A percentile compares a stretch with the other conserved stretches of the same genome.
Evolutionary conservation across 2,329 filamentous ascomycete genomes (phyloP).

Genomic region (Biscogniauxia marginata): DNA sequence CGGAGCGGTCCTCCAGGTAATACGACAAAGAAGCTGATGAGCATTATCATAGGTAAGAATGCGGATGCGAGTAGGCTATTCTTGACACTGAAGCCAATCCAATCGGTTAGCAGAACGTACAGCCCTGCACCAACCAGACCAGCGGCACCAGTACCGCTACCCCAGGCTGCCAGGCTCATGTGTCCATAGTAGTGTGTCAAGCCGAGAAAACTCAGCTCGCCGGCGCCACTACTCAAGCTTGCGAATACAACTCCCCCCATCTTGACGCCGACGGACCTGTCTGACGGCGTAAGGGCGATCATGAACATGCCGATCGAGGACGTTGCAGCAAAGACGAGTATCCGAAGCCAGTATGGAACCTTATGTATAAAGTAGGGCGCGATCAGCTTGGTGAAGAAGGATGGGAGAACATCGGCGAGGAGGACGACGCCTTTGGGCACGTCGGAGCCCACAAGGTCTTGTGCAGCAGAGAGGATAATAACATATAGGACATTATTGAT

Average conservation of each 20-base stretch:
- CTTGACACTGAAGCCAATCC: conserved; percentile 70
- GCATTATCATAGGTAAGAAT: conserved; percentile 77
- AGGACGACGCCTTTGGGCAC: conserved; percentile 91
- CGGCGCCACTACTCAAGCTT: conserved; percentile 80
- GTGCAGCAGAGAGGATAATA: conserved; percentile 89
- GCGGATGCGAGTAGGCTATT: conserved; percentile 75
- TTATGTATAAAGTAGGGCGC: conserved; percentile 92
- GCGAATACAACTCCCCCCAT: conserved; percentile 81
- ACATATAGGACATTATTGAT: conserved; percentile 99
- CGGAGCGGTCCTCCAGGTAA: conserved; percentile 68
- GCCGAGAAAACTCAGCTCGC: conserved; percentile 87
- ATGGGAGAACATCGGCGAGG: conserved; percentile 87
- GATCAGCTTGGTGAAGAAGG: conserved; percentile 82
- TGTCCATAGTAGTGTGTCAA: conserved; percentile 92
- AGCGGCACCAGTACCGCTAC: conserved; percentile 86
- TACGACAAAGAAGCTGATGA: conserved; percentile 80
- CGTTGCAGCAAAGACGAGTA: conserved; percentile 70
- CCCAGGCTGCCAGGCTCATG: conserved; percentile 86
- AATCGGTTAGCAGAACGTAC: conserved; percentile 83
- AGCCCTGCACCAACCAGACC: conserved; percentile 83
- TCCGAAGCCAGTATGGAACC: conserved; percentile 75
- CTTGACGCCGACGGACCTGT: conserved; percentile 67
- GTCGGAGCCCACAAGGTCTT: conserved; percentile 85
- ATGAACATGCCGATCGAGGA: conserved; percentile 87
- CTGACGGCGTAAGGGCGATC: conserved; percentile 73